Evolutionary conservation across 805 yeast species (phyloP), one percentile per base, ranked within the genome.

Genomic region (Cyberlindnera suaveolens): DNA sequence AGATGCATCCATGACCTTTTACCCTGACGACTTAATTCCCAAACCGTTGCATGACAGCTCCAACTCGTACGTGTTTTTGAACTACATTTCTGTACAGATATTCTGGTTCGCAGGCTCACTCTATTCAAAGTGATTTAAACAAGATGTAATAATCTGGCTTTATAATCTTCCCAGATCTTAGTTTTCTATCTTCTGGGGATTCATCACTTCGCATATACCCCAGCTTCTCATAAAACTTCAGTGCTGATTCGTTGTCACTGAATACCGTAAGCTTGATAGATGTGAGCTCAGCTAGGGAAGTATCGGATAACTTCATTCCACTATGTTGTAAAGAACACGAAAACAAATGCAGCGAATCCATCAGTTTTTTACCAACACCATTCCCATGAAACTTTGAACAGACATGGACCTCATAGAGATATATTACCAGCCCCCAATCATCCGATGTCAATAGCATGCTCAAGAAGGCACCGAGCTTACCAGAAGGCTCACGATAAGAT

Each of bases 371-470:
- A 0, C 85, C 85, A 1, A 71, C 23, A 8, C 59, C 51, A 3
- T 37, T 31, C 1, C 61, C 60, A 38, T 76, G 74, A 43, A 48
- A 64, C 10, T 38, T 14, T 1, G 65, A 63, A 2, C 44, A 27
- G 0, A 79, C 57, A 42, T 80, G 85, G 31, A 80, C 72, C 53
- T 80, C 85, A 49, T 76, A 80, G 9, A 80, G 61, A 49, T 78
- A 80, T 8, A 79, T 43, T 14, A 70, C 71, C 39, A 64, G 57
- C 7, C 53, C 47, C 9, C 58, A 68, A 26, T 63, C 61, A 39
- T 75, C 78, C 8, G 48, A 30, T 0, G 74, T 70, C n/a, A 72
- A 41, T 48, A 68, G 67, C 41, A 75, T 54, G 1, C 82, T 74
- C 11, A 75, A 35, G 47, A 78, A 77, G 1, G 71, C 78, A 2